Percentiles rank a stretch among this genome's conserved stretches.
Conservation (phyloP, 441 rosid species). For the Capsella rubella region DNA sequence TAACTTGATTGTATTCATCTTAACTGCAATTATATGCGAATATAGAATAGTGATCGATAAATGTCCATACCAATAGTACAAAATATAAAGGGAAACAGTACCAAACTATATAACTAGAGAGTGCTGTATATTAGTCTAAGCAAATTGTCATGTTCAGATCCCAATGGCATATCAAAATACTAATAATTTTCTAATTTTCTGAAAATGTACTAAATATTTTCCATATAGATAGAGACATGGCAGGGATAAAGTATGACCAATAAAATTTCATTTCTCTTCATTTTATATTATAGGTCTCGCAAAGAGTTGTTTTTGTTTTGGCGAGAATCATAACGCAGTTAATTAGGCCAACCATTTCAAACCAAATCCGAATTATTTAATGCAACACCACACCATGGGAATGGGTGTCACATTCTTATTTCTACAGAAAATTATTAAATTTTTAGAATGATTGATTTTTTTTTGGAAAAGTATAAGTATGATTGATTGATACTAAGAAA, state of each 20-base stretch:
- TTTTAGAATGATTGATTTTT: too few species aligned
- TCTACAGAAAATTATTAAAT: too few species aligned
- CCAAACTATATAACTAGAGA: background rate
- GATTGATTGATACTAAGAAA: too few species aligned
- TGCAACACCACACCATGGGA: background rate
- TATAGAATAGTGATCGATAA: background rate
- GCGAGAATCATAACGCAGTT: background rate
- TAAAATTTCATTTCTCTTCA: background rate
- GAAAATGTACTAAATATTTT: too few species aligned
- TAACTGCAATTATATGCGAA: background rate
- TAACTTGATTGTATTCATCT: background rate
- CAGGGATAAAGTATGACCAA: background rate
- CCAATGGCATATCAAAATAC: background rate
- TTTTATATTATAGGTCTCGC: background rate
- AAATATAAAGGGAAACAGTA: background rate
- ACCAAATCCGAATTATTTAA: background rate
- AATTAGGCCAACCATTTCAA: background rate
- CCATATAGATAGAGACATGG: too few species aligned
- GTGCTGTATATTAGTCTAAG: background rate
- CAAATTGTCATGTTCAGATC: background rate
- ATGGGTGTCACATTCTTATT: background rate
- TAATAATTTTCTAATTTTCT: background rate
- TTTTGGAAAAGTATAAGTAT: too few species aligned
- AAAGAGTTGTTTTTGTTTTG: background rate
- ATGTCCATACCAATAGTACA: background rate